phyloP scores from a whole-genome alignment of 306 rosid genomes.

The Trichosanthes truncata region DNA sequence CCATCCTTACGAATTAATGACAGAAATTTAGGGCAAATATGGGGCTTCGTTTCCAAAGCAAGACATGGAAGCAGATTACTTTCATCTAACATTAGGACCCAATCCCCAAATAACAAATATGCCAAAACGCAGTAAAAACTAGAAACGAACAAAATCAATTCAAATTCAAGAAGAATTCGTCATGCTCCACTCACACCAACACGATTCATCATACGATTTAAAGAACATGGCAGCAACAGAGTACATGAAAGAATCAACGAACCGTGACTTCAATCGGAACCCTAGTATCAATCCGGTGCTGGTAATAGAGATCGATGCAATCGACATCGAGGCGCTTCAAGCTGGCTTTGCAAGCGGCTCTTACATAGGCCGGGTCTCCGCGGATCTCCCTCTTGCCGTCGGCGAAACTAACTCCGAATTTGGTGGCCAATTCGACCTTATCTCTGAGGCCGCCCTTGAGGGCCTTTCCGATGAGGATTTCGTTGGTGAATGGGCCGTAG shows the following conservation, averaged over 20 bases:
- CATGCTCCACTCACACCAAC: no score
- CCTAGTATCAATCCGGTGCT: slow-evolving; percentile 35
- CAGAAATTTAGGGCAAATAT: background rate
- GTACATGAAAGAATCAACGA: background rate
- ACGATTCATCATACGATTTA: background rate
- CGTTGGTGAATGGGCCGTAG: slow-evolving; percentile 61
- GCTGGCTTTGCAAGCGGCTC: slow-evolving; percentile 46
- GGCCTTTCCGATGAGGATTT: slow-evolving; percentile 24
- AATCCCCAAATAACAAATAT: background rate
- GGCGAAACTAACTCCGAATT: slow-evolving; percentile 17
- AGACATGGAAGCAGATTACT: background rate
- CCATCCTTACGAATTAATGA: background rate
- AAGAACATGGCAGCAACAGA: background rate
- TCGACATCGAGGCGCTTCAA: slow-evolving; percentile 36
- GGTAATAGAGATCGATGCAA: slow-evolving; percentile 50
- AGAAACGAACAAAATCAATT: background rate
- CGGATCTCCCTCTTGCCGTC: slow-evolving; percentile 23
- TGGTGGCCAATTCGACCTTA: slow-evolving; percentile 35
- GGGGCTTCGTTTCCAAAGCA: background rate
- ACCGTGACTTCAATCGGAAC: slow-evolving; percentile 54
- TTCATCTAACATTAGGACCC: background rate
- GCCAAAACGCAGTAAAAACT: background rate
- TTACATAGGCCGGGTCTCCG: slow-evolving; percentile 54
- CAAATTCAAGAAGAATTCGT: background rate
- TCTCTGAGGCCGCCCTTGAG: slow-evolving; percentile 29